Percentiles rank a stretch among this genome's conserved stretches.
Conservation (phyloP, 1,284 basidiomycete species). For the Singerocomus inundabilis region DNA sequence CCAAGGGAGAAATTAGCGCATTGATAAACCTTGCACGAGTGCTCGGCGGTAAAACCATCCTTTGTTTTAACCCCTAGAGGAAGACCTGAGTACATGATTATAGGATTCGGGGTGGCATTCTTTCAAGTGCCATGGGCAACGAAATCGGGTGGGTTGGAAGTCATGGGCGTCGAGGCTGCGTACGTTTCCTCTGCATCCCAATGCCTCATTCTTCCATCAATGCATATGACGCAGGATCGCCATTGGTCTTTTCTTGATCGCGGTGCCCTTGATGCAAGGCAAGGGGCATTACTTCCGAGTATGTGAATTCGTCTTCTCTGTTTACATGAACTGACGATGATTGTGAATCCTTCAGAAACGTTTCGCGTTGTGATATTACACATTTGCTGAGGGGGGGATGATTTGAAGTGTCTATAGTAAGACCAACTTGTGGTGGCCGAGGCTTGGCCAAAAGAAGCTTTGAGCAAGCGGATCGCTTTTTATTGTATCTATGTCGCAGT, state of each 20-base stretch:
- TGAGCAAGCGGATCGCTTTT: neutral
- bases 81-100: neutral
- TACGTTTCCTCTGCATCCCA: constrained; percentile 20
- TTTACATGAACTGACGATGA: neutral
- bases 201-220: neutral
- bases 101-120: constrained; percentile 52
- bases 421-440: neutral
- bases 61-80: neutral
- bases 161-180: constrained; percentile 52
- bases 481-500: neutral
- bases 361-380: constrained; percentile 14
- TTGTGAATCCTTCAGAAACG: constrained; percentile 14
- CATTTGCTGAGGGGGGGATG: neutral
- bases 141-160: constrained; percentile 45
- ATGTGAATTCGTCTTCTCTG: constrained; percentile 17
- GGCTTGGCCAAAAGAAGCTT: neutral
- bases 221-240: constrained; percentile 34
- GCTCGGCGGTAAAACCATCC: constrained; percentile 39
- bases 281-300: constrained; percentile 45
- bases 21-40: constrained; percentile 51
- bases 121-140: constrained; percentile 57
- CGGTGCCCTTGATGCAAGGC: constrained; percentile 45
- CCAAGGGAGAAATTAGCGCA: constrained; percentile 51
- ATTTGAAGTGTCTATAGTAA: neutral
- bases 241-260: constrained; percentile 45